Base-by-base conservation (phyloP, 768 basidiomycete species). In the Leccinum truebloodii region DNA sequence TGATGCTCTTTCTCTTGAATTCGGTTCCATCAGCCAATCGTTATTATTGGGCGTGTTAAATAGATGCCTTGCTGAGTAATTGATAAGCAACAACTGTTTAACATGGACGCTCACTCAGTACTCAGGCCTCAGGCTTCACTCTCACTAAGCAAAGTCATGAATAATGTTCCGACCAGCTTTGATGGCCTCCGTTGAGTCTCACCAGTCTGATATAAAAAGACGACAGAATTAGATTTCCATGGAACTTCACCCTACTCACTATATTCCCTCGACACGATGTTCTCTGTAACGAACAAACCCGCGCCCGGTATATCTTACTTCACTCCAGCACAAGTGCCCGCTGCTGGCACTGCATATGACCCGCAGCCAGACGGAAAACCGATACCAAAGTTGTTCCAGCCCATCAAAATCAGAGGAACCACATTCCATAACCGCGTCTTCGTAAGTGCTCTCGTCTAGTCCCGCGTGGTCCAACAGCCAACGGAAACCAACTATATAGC, bases 341-440 rank as follows among this genome's bases (percentile, higher is more conserved):
- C 77, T 28, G 71, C 81, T 1, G 82, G 83, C 18, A 77, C 78
- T n/a, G 81, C 80, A 3, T 60, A 75, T 44, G 71, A 75, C 51
- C 74, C 77, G 6, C 78, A 81, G 54, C 75, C 76, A 3, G 71
- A 76, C 61, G 79, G 74, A n/a, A 75, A 66, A 50, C 65, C 71
- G 1, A 74, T 79, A 44, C 81, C 79, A 4, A 76, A 66, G 54
- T 68, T 85, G 20, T 86, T 86, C 73, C 78, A 82, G 65, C 85
- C 85, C 6, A 60, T 87, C 57, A 81, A 77, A 67, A 85, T 83
- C 41, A 76, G 83, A 28, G 81, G 81, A 4, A 74, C 81, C 1
- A 78, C 79, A 37, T 81, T 85, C 60, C 83, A 81, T 18, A 86
- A 84, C 64, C 78, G 84, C 51, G 82, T 85, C 7, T 81, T 81